Evolutionary conservation across 2,329 filamentous ascomycete species (phyloP), one percentile per base, ranked within the genome.

Genomic region (Penicillium sp.): DNA sequence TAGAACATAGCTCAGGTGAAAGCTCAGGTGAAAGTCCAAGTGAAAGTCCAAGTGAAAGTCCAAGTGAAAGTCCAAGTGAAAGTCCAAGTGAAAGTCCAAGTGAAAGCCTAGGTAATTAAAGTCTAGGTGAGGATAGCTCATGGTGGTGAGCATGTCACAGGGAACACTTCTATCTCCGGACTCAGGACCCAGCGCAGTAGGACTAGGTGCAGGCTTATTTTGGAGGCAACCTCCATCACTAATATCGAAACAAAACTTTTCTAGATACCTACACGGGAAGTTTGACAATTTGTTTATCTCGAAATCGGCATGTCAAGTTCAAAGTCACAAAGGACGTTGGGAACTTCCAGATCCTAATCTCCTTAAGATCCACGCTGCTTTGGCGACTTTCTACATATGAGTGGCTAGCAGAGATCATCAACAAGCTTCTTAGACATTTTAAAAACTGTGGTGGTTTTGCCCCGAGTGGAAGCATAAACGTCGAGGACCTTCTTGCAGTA

Each of bases 291-390:
- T 8, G 9, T 44, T 50, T 57, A 34, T 54, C 54, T 16, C 23
- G 6, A 24, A 43, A 51, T 46, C 24, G 54, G 31, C 31, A 49
- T 27, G 43, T 57, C 36, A 55, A 34, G 13, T 53, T 59, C 26
- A 51, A 23, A 42, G 42, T 42, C 51, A 53, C 40, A 47, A 53
- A 38, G 44, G 38, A 40, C 32, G 31, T 36, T 55, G 43, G 35
- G 49, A 44, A 28, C 46, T 57, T 27, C 54, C 57, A 36, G 37
- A 49, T 42, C 51, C 52, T 16, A 18, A 23, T 10, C 46, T 60
- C 31, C 48, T 60, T 23, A 28, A 41, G 27, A 42, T 58, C n/a
- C 57, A 60, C 39, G 50, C 50, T 45, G 43, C 16, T 53, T 60
- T 37, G 57, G 40, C 32, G 54, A 56, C 27, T 57, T 58, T 37